These are phyloP conservation scores for Talaromyces adpressus DNA, from an alignment of 495 filamentous ascomycete genomes.

Conservation along the genomic window DNA sequence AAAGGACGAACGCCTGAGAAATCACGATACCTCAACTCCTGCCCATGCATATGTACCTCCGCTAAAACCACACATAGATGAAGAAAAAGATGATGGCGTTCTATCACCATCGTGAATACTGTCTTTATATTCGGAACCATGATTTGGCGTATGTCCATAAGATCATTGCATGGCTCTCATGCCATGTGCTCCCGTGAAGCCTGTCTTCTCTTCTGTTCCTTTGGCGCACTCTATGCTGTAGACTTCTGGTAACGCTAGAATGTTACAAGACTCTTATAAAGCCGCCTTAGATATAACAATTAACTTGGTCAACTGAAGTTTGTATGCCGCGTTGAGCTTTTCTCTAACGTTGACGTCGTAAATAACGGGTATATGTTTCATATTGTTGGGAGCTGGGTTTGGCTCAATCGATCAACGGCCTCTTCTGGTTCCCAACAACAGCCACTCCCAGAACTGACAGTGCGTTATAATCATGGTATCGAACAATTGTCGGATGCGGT, in stretches of 20 bases:
- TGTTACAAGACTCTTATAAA: neutral
- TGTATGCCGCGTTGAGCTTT: neutral
- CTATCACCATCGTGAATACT: neutral
- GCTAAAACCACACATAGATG: neutral
- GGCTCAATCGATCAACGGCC: conserved; percentile 70
- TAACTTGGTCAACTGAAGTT: neutral
- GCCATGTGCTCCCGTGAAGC: neutral
- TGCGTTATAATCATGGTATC: conserved; percentile 67
- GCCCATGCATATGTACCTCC: conserved; percentile 5
- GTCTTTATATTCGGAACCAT: neutral
- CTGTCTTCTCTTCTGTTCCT: neutral
- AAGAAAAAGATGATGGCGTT: neutral
- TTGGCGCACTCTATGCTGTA: neutral
- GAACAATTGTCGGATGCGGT: conserved; percentile 73
- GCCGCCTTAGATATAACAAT: neutral
- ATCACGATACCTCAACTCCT: conserved; percentile 6
- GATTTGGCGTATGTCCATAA: neutral
- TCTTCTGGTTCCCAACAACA: conserved; percentile 78
- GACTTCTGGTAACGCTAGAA: neutral
- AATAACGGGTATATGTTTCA: neutral
- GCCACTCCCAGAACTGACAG: conserved; percentile 74
- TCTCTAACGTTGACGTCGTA: neutral
- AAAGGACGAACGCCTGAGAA: neutral
- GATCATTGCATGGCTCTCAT: neutral
- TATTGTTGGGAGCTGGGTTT: neutral